Evolutionary conservation across 495 filamentous ascomycete genomes (phyloP).

Genomic region (Neurospora africana): DNA sequence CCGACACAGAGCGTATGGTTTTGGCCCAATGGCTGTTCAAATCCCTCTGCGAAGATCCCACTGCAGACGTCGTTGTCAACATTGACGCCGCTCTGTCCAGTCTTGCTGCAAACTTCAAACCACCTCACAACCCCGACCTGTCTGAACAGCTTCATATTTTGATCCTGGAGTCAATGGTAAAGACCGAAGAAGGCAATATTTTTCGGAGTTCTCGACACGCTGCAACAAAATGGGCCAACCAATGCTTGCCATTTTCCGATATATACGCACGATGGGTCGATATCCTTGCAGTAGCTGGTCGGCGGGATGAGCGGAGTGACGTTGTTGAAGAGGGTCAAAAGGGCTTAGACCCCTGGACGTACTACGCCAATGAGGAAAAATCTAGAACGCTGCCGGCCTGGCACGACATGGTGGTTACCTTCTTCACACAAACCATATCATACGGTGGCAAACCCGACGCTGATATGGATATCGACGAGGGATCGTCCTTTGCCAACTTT

Average conservation of each 20-base stretch:
- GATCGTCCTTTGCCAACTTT: slow-evolving; percentile 32
- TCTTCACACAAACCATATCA: slow-evolving; percentile 33
- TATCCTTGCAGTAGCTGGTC: slow-evolving; percentile 62
- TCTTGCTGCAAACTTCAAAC: slow-evolving; percentile 44
- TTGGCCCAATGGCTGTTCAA: slow-evolving; percentile 70
- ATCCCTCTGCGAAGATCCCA: slow-evolving; percentile 70
- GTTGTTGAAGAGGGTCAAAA: slow-evolving; percentile 83
- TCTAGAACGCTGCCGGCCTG: slow-evolving; percentile 34
- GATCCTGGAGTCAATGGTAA: slow-evolving; percentile 56
- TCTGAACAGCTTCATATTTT: slow-evolving; percentile 34
- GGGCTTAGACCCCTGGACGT: slow-evolving; percentile 55
- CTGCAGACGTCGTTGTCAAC: slow-evolving; percentile 65
- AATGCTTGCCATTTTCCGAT: slow-evolving; percentile 73
- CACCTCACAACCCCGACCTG: slow-evolving; percentile 25
- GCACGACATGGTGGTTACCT: slow-evolving; percentile 30
- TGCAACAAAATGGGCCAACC: slow-evolving; percentile 80
- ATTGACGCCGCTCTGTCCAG: slow-evolving; percentile 82
- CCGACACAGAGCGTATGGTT: slow-evolving; percentile 40
- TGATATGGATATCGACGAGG: slow-evolving; percentile 23
- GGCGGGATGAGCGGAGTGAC: slow-evolving; percentile 58
- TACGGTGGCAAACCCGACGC: not conserved
- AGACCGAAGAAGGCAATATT: slow-evolving; percentile 39
- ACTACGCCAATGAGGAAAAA: slow-evolving; percentile 28
- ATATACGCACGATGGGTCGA: slow-evolving; percentile 78
- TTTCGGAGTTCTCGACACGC: slow-evolving; percentile 65